Conservation (phyloP, 805 yeast species). For the Lachancea lanzarotensis region DNA sequence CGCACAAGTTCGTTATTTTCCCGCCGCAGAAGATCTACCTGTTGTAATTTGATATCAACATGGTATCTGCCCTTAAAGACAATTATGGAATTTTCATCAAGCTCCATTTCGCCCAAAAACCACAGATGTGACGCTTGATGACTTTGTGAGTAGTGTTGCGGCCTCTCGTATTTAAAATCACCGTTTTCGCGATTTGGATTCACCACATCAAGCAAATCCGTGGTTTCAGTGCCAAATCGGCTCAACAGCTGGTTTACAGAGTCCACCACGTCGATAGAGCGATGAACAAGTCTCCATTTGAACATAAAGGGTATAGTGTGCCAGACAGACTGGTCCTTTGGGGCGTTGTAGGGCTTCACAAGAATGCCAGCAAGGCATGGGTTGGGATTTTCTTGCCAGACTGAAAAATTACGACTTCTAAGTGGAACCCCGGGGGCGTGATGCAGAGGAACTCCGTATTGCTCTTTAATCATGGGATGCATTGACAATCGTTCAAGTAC, state of each 20-base stretch:
- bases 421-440: slow-evolving; percentile 17
- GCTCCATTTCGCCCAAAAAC: slow-evolving; percentile 27
- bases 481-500: slow-evolving; percentile 22
- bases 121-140: slow-evolving; percentile 25
- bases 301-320: slow-evolving; percentile 21
- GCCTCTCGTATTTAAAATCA: slow-evolving; percentile 26
- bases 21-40: slow-evolving; percentile 25
- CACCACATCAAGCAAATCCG: slow-evolving; percentile 22
- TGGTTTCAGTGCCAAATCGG: slow-evolving; percentile 19
- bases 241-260: slow-evolving; percentile 14
- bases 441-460: slow-evolving; percentile 29
- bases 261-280: slow-evolving; percentile 18
- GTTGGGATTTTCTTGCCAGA: slow-evolving; percentile 31
- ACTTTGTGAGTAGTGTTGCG: slow-evolving; percentile 19
- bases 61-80: slow-evolving; percentile 30
- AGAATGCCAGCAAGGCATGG: slow-evolving; percentile 26
- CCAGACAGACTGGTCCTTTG: slow-evolving; percentile 19
- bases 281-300: slow-evolving; percentile 24
- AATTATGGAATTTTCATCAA: slow-evolving; percentile 19
- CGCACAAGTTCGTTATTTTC: slow-evolving; percentile 25
- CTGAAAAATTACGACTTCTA: slow-evolving; percentile 16
- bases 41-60: slow-evolving; percentile 26
- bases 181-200: slow-evolving; percentile 23
- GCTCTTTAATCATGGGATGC: slow-evolving; percentile 29
- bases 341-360: slow-evolving; percentile 16